phyloP scores from a whole-genome alignment of 2,329 filamentous ascomycete species.

The Beauveria sp. region DNA sequence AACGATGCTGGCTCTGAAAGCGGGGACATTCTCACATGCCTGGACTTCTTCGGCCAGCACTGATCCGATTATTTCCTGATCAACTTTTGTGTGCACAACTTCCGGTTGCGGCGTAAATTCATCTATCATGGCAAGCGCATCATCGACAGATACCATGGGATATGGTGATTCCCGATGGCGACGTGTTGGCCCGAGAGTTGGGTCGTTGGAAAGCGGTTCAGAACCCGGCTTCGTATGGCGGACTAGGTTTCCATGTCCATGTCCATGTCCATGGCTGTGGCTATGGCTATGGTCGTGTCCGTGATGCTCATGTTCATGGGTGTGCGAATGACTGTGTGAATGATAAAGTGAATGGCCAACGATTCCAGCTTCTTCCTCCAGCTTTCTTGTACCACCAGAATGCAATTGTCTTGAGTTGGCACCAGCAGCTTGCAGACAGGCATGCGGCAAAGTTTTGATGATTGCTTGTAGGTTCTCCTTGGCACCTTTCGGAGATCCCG shows the following conservation, averaged over 20 bases:
- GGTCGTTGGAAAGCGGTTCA: constrained; percentile 52
- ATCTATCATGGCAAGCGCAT: constrained; percentile 68
- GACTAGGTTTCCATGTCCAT: constrained; percentile 58
- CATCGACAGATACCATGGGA: constrained; percentile 79
- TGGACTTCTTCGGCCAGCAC: constrained; percentile 78
- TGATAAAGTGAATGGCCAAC: constrained; percentile 19
- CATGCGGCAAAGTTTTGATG: constrained; percentile 85
- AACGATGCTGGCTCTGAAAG: constrained; percentile 91
- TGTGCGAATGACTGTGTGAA: constrained; percentile 18
- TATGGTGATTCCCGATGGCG: constrained; percentile 83
- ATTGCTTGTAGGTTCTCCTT: constrained; percentile 87
- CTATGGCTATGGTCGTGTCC: constrained; percentile 13
- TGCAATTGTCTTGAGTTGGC: constrained; percentile 75
- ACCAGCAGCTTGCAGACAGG: constrained; percentile 83
- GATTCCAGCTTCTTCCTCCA: constrained; percentile 77
- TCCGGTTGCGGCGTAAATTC: constrained; percentile 61
- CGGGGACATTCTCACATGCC: constrained; percentile 77
- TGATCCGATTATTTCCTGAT: constrained; percentile 60
- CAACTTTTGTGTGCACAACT: constrained; percentile 51
- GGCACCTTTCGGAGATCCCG: constrained; percentile 91
- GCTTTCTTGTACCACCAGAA: constrained; percentile 69
- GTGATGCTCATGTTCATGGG: constrained; percentile 26
- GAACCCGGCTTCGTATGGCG: constrained; percentile 64
- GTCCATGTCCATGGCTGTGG: constrained; percentile 41
- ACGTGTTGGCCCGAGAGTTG: constrained; percentile 52